Evolutionary conservation across 2,329 filamentous ascomycete species (phyloP).

Genomic region (Hypoxylon sp.): DNA sequence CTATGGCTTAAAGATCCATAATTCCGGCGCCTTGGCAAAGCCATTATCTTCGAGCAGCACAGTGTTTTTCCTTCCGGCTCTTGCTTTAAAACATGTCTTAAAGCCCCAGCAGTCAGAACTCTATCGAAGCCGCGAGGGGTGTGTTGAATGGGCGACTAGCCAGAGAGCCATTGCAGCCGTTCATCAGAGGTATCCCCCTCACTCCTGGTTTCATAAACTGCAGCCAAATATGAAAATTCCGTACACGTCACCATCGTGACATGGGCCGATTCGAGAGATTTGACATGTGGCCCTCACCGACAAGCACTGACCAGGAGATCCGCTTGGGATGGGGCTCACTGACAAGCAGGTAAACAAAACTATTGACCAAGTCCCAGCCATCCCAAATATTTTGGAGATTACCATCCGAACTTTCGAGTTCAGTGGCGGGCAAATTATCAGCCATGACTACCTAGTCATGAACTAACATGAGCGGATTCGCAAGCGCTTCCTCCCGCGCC

Average conservation of each 20-base stretch:
- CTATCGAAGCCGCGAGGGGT: conserved; percentile 17
- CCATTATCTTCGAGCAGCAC: conserved; percentile 18
- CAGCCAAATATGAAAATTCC: conserved; percentile 25
- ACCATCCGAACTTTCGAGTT: conserved; percentile 8
- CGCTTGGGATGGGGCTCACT: conserved; percentile 26
- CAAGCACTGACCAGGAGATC: conserved; percentile 34
- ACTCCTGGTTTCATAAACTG: conserved; percentile 28
- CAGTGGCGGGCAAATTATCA: conserved; percentile 14
- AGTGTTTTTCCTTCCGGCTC: conserved; percentile 18
- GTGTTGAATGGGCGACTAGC: conserved; percentile 11
- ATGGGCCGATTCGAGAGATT: conserved; percentile 26
- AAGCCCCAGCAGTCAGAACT: conserved; percentile 31
- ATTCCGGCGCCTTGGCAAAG: conserved; percentile 34
- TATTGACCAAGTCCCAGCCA: conserved; percentile 21
- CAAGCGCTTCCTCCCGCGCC: conserved; percentile 36
- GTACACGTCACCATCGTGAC: conserved; percentile 38
- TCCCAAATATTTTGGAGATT: conserved; percentile 23
- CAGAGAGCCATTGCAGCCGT: conserved; percentile 4
- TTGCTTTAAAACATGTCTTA: conserved; percentile 15
- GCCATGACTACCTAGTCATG: conserved; percentile 3
- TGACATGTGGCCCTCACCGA: conserved; percentile 43
- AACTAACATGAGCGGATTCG: conserved; percentile 2
- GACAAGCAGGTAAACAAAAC: conserved; percentile 13
- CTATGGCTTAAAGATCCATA: conserved; percentile 26
- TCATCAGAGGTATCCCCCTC: conserved; percentile 1